phyloP scores from a whole-genome alignment of 805 yeast genomes.

The Teunomyces lycoperdinae region DNA sequence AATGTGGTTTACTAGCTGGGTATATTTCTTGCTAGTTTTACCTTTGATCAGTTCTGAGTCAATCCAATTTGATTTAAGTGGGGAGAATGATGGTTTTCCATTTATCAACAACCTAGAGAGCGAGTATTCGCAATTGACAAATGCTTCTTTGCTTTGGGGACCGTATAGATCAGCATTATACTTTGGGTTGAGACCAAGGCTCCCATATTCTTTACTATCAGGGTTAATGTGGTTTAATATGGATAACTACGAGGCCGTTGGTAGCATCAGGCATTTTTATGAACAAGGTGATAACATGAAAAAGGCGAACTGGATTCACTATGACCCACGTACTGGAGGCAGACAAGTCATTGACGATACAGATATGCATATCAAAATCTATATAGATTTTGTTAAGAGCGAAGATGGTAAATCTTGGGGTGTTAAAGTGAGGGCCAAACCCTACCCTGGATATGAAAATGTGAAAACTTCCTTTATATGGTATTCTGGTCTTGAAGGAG shows the following conservation, averaged over 20 bases:
- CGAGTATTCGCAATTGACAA: slow-evolving; percentile 14
- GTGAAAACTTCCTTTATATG: slow-evolving; percentile 65
- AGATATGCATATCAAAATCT: slow-evolving; percentile 58
- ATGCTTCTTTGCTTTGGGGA: slow-evolving; percentile 63
- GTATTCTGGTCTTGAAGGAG: slow-evolving; percentile 76
- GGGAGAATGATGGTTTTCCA: background rate
- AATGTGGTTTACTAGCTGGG: background rate
- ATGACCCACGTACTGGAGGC: slow-evolving; percentile 89
- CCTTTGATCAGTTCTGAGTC: slow-evolving; percentile 10
- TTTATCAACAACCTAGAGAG: background rate
- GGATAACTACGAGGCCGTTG: slow-evolving; percentile 52
- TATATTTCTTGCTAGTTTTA: slow-evolving; percentile 1
- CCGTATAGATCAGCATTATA: slow-evolving; percentile 87
- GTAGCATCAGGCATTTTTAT: slow-evolving; percentile 66
- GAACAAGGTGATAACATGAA: slow-evolving; percentile 68
- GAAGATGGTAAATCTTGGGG: slow-evolving; percentile 79
- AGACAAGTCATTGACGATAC: slow-evolving; percentile 68
- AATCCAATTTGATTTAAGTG: slow-evolving; percentile 20
- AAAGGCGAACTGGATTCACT: slow-evolving; percentile 81
- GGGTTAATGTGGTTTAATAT: slow-evolving; percentile 89
- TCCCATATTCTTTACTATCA: slow-evolving; percentile 69
- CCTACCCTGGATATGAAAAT: slow-evolving; percentile 48
- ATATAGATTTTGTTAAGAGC: slow-evolving; percentile 74
- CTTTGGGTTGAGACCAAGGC: slow-evolving; percentile 78
- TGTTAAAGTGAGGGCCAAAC: slow-evolving; percentile 62